Evolutionary conservation across 805 yeast species (phyloP), one percentile per base, ranked within the genome.

Genomic region (Cephaloascus fragrans): DNA sequence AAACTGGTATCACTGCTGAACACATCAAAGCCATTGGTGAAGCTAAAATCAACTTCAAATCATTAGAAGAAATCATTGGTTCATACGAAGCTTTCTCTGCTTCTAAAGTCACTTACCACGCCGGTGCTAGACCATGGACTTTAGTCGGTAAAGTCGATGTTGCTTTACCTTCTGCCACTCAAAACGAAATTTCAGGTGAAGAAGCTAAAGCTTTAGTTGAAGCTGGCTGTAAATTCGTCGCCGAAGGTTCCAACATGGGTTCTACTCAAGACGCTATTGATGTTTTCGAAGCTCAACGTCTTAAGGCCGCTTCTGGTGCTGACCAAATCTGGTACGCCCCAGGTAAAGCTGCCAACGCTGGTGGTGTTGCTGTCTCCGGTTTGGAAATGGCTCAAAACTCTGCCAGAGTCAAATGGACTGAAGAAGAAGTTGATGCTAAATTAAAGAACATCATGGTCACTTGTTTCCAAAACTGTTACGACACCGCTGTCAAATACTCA

Each of bases 181-280:
- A 90, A 72, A 90, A 90, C 71, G 98, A 90, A 75, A 90, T 90
- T 48, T 79, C 93, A 52, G 96, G 93, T 59, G 95, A 82, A 49
- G 98, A 90, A 75, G 98, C 98, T 49, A 79, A 83, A 75, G 86
- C 90, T 57, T 80, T 90, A 59, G 80, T 90, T 51, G 89, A 84
- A 53, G 83, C 93, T 48, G 97, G 97, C 59, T 78, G 81, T 67
- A 83, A 83, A 69, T 89, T 65, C 74, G 80, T 90, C 59, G 97
- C 98, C 53, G 98, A 90, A 77, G 98, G 98, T 62, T 90, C 97
- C 59, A 90, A 90, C 75, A 90, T 90, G 98, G 97, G 98, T 61
- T 90, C 95, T 52, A 89, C 97, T 53, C 83, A 84, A 69, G 97
- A 90, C 64, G 98, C 98, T 52, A 87, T 90, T 52, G 87, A 82